phyloP scores from a whole-genome alignment of 2,329 filamentous ascomycete genomes.

The Tolypocladium sp. region DNA sequence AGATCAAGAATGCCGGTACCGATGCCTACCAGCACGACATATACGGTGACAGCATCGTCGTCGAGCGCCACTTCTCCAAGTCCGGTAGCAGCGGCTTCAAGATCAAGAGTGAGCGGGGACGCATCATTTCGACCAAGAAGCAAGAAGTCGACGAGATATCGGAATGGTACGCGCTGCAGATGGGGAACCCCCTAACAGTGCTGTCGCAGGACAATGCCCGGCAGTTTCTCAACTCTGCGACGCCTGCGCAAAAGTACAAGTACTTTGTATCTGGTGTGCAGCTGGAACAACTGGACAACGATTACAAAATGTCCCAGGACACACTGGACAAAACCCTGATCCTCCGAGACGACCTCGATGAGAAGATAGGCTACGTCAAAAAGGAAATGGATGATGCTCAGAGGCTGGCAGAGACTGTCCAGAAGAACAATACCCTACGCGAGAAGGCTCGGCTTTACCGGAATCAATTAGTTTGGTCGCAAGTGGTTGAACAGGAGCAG shows the following conservation, averaged over 20 bases:
- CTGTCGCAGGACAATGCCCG: slow-evolving; percentile 92
- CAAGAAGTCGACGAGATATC: slow-evolving; percentile 84
- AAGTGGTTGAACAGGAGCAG: slow-evolving; percentile 69
- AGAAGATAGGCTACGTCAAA: slow-evolving; percentile 23
- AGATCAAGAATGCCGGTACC: slow-evolving; percentile 81
- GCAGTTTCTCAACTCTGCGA: slow-evolving; percentile 82
- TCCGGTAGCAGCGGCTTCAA: slow-evolving; percentile 75
- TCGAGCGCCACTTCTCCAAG: slow-evolving; percentile 83
- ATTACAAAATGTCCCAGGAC: slow-evolving; percentile 79
- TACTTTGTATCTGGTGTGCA: slow-evolving; percentile 95
- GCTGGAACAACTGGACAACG: slow-evolving; percentile 81
- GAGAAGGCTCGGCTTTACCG: slow-evolving; percentile 48
- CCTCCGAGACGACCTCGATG: slow-evolving; percentile 25
- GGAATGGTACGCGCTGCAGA: slow-evolving; percentile 86
- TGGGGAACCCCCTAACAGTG: slow-evolving; percentile 94
- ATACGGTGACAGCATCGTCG: slow-evolving; percentile 76
- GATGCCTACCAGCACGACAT: slow-evolving; percentile 75
- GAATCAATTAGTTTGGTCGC: slow-evolving; percentile 74
- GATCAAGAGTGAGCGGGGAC: slow-evolving; percentile 64
- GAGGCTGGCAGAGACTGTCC: slow-evolving; percentile 53
- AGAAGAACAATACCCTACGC: slow-evolving; percentile 57
- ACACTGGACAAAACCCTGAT: slow-evolving; percentile 55
- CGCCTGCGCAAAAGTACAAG: slow-evolving; percentile 79
- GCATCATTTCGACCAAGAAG: slow-evolving; percentile 72
- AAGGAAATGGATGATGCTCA: slow-evolving; percentile 48